These are phyloP conservation scores for Sporobolomyces pararoseus DNA, from an alignment of 768 basidiomycete genomes.

Conservation along the genomic window DNA sequence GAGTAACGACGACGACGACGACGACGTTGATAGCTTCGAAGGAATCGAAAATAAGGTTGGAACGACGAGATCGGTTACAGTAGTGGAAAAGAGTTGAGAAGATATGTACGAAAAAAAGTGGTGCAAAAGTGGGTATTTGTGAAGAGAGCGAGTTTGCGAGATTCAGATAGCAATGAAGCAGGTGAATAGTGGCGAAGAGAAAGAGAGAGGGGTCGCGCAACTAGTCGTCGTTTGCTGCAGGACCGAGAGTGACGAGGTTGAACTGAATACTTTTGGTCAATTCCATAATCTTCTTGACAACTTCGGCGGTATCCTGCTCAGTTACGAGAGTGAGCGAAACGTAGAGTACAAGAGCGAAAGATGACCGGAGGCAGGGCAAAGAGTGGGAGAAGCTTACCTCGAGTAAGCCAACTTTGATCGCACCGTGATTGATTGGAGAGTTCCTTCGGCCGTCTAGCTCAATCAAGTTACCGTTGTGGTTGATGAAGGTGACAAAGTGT, in stretches of 20 bases:
- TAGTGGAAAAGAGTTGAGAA: too few relatives aligned
- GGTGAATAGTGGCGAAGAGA: neutral
- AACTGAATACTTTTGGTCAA: constrained; percentile 60
- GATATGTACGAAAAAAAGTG: too few relatives aligned
- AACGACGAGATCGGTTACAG: too few relatives aligned
- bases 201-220: neutral
- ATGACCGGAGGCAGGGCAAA: too few relatives aligned
- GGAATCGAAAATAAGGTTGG: too few relatives aligned
- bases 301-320: constrained; percentile 61
- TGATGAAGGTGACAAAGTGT: constrained; percentile 83
- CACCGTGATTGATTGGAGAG: constrained; percentile 69
- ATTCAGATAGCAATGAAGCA: too few relatives aligned
- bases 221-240: constrained; percentile 44
- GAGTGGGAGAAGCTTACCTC: constrained; percentile 43
- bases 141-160: neutral
- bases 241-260: constrained; percentile 63
- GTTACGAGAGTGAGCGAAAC: neutral
- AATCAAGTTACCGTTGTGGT: constrained; percentile 56
- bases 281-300: constrained; percentile 60
- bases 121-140: too few relatives aligned
- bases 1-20: too few relatives aligned
- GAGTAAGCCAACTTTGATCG: constrained; percentile 28
- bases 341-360: too few relatives aligned
- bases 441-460: constrained; percentile 77
- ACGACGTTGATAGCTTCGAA: too few relatives aligned